Conservation (phyloP, 768 basidiomycete species). For the Clitopilus hobsonii region DNA sequence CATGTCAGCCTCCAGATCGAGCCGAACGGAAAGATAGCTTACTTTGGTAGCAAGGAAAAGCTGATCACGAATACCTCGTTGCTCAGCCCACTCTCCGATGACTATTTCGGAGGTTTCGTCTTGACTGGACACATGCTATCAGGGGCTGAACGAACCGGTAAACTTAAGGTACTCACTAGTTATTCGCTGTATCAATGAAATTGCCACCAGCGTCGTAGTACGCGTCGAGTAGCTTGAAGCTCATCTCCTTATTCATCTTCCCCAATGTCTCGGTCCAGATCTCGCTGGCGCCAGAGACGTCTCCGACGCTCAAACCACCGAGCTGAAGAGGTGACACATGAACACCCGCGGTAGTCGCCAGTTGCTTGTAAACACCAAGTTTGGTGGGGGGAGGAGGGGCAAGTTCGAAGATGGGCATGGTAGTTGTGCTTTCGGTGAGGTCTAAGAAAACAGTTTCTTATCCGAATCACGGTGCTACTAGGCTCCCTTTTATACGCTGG, state of each 20-base stretch:
- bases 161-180: constrained; percentile 24
- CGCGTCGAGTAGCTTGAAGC: constrained; percentile 37
- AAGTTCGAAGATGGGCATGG: no score
- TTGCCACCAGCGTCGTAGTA: constrained; percentile 35
- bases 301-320: constrained; percentile 44
- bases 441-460: no score
- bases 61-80: constrained; percentile 35
- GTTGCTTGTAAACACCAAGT: constrained; percentile 31
- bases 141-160: not conserved
- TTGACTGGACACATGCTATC: constrained; percentile 20
- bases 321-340: constrained; percentile 44
- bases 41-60: constrained; percentile 41
- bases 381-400: constrained; percentile 22
- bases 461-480: no score
- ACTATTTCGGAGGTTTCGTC: constrained; percentile 36
- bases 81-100: constrained; percentile 44
- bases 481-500: no score
- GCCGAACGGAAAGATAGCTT: no score
- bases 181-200: constrained; percentile 37
- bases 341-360: constrained; percentile 35
- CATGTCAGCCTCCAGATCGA: not conserved
- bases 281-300: no score
- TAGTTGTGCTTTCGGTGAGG: no score
- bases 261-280: constrained; percentile 16
- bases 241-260: constrained; percentile 28